phyloP scores from a whole-genome alignment of 345 rosid species.

The Salix caprea region DNA sequence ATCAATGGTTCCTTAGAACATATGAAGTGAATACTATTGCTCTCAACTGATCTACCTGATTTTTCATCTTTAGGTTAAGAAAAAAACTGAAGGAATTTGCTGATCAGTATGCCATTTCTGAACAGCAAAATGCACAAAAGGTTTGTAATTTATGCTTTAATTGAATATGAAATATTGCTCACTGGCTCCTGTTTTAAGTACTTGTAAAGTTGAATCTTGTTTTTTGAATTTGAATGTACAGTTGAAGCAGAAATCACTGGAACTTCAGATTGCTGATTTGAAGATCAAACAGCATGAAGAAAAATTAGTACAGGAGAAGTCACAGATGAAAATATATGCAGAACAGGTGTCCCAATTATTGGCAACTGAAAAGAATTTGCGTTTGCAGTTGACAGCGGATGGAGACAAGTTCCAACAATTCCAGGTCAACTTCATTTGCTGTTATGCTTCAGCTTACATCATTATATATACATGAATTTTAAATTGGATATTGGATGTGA shows the following conservation, averaged over 20 bases:
- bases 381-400: constrained; percentile 78
- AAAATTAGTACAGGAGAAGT: constrained; percentile 71
- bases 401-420: constrained; percentile 94
- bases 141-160: constrained; percentile 27
- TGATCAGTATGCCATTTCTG: constrained; percentile 77
- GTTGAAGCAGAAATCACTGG: constrained; percentile 80
- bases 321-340: constrained; percentile 86
- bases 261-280: constrained; percentile 74
- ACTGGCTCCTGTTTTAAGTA: neutral
- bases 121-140: constrained; percentile 74
- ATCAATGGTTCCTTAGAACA: neutral
- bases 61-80: constrained; percentile 58
- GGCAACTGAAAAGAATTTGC: constrained; percentile 81
- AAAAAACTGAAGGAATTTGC: constrained; percentile 75
- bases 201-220: neutral
- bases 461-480: too few species aligned
- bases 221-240: constrained; percentile 36
- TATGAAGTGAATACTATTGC: neutral
- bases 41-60: neutral
- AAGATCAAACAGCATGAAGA: constrained; percentile 86
- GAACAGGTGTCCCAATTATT: constrained; percentile 83
- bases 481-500: neutral
- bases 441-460: neutral
- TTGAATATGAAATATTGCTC: neutral
- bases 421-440: constrained; percentile 49